These are phyloP conservation scores for Epichloe aotearoae DNA, from an alignment of 2,329 filamentous ascomycete genomes.

Conservation along the genomic window DNA sequence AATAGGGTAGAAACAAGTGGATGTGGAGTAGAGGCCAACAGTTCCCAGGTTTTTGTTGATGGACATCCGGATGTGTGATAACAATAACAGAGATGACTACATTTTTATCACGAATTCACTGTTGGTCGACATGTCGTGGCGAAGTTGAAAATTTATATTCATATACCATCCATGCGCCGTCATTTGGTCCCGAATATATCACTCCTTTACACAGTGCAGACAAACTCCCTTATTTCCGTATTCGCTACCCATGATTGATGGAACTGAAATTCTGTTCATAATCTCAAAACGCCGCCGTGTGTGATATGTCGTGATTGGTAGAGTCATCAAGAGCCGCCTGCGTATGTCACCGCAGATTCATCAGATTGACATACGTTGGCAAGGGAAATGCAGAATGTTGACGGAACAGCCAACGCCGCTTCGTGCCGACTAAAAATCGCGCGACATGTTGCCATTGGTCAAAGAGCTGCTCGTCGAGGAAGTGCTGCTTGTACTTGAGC, in stretches of 20 bases:
- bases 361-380: too few relatives aligned
- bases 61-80: too few relatives aligned
- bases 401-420: too few relatives aligned
- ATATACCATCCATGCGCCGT: background rate
- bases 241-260: background rate
- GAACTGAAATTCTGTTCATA: background rate
- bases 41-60: too few relatives aligned
- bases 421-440: conserved; percentile 5
- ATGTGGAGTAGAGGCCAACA: too few relatives aligned
- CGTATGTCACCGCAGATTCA: background rate
- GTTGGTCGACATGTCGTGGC: background rate
- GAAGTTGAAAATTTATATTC: background rate
- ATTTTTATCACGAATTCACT: too few relatives aligned
- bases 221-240: background rate
- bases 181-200: background rate
- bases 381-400: too few relatives aligned
- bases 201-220: background rate
- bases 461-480: conserved; percentile 9
- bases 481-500: conserved; percentile 9
- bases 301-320: background rate
- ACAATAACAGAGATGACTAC: too few relatives aligned
- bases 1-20: background rate
- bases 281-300: conserved; percentile 2
- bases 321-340: background rate
- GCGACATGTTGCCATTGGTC: conserved; percentile 17